Evolutionary conservation across 768 basidiomycete genomes (phyloP).

Genomic region (Kwoniella bestiolae): DNA sequence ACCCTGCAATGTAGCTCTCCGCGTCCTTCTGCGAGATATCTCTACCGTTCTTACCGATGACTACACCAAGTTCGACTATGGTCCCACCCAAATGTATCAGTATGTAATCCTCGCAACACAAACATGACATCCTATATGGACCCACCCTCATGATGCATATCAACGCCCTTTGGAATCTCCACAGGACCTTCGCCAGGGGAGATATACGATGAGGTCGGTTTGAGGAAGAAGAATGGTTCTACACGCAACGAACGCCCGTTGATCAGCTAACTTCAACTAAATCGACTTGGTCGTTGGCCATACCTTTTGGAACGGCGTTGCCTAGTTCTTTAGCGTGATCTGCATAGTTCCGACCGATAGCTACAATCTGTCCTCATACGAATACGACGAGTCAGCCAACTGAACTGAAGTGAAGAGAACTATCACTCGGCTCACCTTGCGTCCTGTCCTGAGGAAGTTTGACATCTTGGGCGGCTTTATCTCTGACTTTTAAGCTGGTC

Average conservation of each 20-base stretch:
- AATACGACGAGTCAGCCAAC: not conserved
- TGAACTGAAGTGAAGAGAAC: no score
- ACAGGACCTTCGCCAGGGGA: constrained; percentile 71
- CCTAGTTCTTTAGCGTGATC: constrained; percentile 90
- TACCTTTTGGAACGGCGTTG: constrained; percentile 74
- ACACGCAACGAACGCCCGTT: not conserved
- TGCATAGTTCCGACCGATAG: constrained; percentile 89
- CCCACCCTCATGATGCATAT: constrained; percentile 89
- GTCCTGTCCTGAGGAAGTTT: constrained; percentile 45
- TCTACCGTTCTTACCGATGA: constrained; percentile 85
- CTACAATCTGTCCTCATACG: constrained; percentile 66
- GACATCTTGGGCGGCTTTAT: no score
- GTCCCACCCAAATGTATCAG: not conserved
- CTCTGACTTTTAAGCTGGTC: no score
- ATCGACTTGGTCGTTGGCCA: not conserved
- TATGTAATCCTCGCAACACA: not conserved
- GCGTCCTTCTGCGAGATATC: constrained; percentile 77
- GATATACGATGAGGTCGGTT: constrained; percentile 90
- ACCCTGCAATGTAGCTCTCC: constrained; percentile 82
- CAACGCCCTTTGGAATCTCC: constrained; percentile 81
- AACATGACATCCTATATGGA: not conserved
- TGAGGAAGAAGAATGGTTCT: constrained; percentile 98
- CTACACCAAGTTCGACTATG: constrained; percentile 92
- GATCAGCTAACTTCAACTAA: not conserved
- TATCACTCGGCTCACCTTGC: constrained; percentile 35